phyloP scores from a whole-genome alignment of 2,329 filamentous ascomycete species.

The Arthrobotrys megalospora region DNA sequence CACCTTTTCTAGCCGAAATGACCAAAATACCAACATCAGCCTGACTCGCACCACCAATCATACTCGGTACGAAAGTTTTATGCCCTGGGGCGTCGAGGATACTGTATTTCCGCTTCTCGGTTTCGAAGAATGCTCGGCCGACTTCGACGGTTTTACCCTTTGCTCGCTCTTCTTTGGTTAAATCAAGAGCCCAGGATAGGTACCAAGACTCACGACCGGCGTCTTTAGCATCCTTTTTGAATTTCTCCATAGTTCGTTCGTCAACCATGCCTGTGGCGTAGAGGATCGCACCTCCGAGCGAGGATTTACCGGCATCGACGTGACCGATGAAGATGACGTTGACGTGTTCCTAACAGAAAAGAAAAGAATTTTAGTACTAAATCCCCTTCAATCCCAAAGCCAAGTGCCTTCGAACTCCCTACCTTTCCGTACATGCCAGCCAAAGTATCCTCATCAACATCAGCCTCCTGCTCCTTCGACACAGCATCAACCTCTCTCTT shows the following conservation, averaged over 20 bases:
- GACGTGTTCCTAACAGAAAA: constrained; percentile 74
- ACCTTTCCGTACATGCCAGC: constrained; percentile 96
- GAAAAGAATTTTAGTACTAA: not conserved
- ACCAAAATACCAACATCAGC: constrained; percentile 95
- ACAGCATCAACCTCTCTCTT: constrained; percentile 84
- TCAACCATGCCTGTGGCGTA: constrained; percentile 99
- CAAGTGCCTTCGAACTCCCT: not conserved
- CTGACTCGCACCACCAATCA: constrained; percentile 96
- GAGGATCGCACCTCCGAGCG: constrained; percentile 91
- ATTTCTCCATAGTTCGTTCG: constrained; percentile 97
- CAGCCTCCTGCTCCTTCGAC: constrained; percentile 77
- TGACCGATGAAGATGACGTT: constrained; percentile 99
- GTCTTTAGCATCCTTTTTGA: constrained; percentile 96
- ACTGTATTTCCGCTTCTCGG: constrained; percentile 94
- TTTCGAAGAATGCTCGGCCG: constrained; percentile 95
- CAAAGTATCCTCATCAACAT: constrained; percentile 86
- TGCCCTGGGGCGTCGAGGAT: constrained; percentile 97
- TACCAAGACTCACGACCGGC: constrained; percentile 98
- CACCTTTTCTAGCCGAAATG: constrained; percentile 95
- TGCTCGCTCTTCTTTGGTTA: constrained; percentile 94
- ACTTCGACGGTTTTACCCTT: constrained; percentile 99
- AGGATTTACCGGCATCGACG: constrained; percentile 98
- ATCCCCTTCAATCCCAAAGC: not conserved
- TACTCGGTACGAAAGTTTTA: constrained; percentile 97
- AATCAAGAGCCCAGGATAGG: constrained; percentile 95